Evolutionary conservation across 2,329 filamentous ascomycete genomes (phyloP).

Genomic region (Plectosphaerella sp.): DNA sequence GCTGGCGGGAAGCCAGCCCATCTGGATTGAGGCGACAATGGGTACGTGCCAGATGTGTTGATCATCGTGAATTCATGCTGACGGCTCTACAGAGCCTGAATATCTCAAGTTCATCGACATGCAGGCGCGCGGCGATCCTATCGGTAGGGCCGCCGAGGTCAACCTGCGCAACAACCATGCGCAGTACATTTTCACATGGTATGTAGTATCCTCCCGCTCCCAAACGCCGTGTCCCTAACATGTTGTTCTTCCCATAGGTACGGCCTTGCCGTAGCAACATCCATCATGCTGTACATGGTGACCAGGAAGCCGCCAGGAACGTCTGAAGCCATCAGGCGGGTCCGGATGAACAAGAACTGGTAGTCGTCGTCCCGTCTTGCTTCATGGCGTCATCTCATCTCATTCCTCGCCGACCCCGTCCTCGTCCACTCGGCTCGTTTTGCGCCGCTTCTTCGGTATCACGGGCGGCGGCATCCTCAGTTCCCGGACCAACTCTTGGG

Average conservation of each 20-base stretch:
- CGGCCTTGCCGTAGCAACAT: slow-evolving; percentile 75
- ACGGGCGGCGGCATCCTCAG: slow-evolving; percentile 64
- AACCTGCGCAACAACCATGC: slow-evolving; percentile 94
- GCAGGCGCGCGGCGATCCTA: slow-evolving; percentile 77
- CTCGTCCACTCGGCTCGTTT: slow-evolving; percentile 22
- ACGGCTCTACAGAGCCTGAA: slow-evolving; percentile 60
- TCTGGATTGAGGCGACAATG: slow-evolving; percentile 97
- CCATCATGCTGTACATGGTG: slow-evolving; percentile 96
- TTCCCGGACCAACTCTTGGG: slow-evolving; percentile 77
- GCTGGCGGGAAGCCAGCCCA: slow-evolving; percentile 74
- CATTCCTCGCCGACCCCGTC: slow-evolving; percentile 2
- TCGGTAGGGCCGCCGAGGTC: slow-evolving; percentile 83
- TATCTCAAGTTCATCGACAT: slow-evolving; percentile 72
- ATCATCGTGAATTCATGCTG: neutral
- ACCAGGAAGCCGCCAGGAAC: slow-evolving; percentile 69
- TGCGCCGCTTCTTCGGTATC: slow-evolving; percentile 42
- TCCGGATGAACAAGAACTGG: slow-evolving; percentile 75
- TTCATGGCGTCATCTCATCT: slow-evolving; percentile 20
- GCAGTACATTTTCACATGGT: slow-evolving; percentile 99
- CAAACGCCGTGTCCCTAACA: slow-evolving; percentile 3
- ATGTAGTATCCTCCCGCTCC: slow-evolving; percentile 17
- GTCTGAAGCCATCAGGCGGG: slow-evolving; percentile 64
- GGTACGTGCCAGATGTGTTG: slow-evolving; percentile 43
- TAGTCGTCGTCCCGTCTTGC: slow-evolving; percentile 28
- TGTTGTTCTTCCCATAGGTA: slow-evolving; percentile 56